These are phyloP conservation scores for Aspergillus homomorphus DNA, from an alignment of 495 filamentous ascomycete genomes.

Conservation along the genomic window DNA sequence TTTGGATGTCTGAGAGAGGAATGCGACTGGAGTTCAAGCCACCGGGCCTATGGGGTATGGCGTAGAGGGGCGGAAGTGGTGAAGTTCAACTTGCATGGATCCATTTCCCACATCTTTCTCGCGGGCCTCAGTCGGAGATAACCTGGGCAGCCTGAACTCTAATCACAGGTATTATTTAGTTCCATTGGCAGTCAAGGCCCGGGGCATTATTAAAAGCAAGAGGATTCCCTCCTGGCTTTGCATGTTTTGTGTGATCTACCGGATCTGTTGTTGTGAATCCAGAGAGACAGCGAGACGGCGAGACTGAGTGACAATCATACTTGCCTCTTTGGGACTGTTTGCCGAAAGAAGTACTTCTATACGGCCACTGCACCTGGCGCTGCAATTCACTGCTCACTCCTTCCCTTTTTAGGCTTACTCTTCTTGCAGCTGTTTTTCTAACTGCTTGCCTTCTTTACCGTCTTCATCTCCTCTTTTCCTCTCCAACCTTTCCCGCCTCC, in stretches of 20 bases:
- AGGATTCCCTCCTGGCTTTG: not conserved
- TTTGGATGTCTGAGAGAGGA: not conserved
- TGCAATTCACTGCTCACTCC: not conserved
- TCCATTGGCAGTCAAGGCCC: not conserved
- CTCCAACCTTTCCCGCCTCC: conserved; percentile 2
- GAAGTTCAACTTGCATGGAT: conserved; percentile 1
- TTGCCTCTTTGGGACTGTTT: not conserved
- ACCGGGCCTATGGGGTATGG: not conserved
- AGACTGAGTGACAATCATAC: too few relatives aligned
- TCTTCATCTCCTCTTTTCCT: conserved; percentile 11
- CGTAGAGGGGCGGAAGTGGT: not conserved
- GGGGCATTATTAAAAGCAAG: not conserved
- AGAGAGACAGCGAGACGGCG: not conserved
- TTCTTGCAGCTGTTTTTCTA: conserved; percentile 3
- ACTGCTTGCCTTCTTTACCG: conserved; percentile 5
- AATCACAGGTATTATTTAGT: not conserved
- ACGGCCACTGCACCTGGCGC: too few relatives aligned
- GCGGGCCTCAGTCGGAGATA: not conserved
- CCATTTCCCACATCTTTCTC: conserved; percentile 13
- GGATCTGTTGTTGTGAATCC: conserved; percentile 1
- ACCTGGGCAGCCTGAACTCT: not conserved
- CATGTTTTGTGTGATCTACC: not conserved
- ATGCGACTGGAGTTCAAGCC: not conserved
- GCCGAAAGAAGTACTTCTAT: not conserved
- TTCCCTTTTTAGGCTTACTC: conserved; percentile 19